Evolutionary conservation across 2,329 filamentous ascomycete species (phyloP).

Genomic region (Aspergillus arachidicola): DNA sequence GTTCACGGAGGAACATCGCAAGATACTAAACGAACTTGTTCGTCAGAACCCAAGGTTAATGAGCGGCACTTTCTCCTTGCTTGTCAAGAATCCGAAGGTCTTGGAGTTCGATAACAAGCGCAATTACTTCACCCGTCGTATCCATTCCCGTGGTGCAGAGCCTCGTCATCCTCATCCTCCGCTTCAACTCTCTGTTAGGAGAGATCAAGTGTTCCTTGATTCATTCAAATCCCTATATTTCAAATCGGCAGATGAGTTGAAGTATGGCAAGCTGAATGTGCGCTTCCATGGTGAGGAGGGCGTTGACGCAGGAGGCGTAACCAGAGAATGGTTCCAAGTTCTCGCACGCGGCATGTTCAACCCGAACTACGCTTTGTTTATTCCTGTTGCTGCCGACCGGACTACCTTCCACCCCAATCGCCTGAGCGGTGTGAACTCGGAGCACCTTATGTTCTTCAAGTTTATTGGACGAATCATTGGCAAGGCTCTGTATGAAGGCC

Average conservation of each 20-base stretch:
- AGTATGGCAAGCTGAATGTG: constrained; percentile 97
- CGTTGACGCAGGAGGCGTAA: constrained; percentile 95
- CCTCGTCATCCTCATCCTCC: constrained; percentile 72
- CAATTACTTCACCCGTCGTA: constrained; percentile 94
- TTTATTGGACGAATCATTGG: constrained; percentile 98
- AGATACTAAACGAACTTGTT: constrained; percentile 96
- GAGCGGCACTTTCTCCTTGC: constrained; percentile 93
- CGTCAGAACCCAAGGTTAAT: constrained; percentile 96
- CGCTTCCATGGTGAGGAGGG: constrained; percentile 97
- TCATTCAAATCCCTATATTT: constrained; percentile 98
- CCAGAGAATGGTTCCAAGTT: constrained; percentile 98
- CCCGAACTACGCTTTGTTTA: constrained; percentile 94
- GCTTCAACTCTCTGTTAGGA: constrained; percentile 84
- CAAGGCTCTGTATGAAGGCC: constrained; percentile 94
- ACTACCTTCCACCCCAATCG: constrained; percentile 99
- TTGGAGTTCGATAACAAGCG: constrained; percentile 99
- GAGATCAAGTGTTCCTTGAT: constrained; percentile 95
- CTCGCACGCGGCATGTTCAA: constrained; percentile 98
- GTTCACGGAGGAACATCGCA: constrained; percentile 96
- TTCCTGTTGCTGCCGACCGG: constrained; percentile 91
- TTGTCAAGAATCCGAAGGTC: constrained; percentile 98
- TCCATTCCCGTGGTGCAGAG: constrained; percentile 75
- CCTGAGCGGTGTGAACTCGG: constrained; percentile 88
- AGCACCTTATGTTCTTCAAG: constrained; percentile 98
- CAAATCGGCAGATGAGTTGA: constrained; percentile 96